A percentile compares a stretch with the other conserved stretches of the same genome.
These are phyloP conservation scores for Rhodotorula kratochvilovae DNA, from an alignment of 768 basidiomycete genomes.

Conservation along the genomic window DNA sequence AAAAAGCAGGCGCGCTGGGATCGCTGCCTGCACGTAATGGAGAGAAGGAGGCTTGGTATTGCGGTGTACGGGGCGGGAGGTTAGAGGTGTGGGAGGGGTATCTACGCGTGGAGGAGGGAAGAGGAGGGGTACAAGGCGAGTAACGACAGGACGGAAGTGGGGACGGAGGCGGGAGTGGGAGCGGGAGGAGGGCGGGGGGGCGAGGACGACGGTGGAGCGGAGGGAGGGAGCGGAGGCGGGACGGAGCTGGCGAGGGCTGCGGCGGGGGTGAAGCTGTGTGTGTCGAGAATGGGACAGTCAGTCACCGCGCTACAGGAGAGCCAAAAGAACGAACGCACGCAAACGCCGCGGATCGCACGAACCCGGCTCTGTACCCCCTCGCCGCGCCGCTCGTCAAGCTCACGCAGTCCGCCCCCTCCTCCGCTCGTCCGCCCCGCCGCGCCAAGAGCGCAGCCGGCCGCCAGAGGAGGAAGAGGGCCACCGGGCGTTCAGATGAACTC, in stretches of 20 bases:
- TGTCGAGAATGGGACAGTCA: too few relatives aligned
- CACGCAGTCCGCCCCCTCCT: conserved; percentile 20
- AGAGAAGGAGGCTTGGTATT: background rate
- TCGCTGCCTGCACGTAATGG: too few relatives aligned
- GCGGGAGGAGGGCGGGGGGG: too few relatives aligned
- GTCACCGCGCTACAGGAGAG: too few relatives aligned
- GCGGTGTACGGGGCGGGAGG: background rate
- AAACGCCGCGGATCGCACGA: background rate
- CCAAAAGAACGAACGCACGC: background rate
- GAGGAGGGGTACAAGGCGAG: background rate
- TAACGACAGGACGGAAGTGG: background rate
- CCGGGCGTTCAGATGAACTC: conserved; percentile 23
- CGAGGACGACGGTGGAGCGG: background rate
- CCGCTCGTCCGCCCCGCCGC: background rate
- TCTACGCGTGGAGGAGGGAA: background rate
- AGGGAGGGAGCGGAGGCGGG: too few relatives aligned
- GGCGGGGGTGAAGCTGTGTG: too few relatives aligned
- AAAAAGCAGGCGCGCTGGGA: too few relatives aligned
- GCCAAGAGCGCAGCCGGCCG: background rate
- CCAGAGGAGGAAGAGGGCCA: conserved; percentile 18
- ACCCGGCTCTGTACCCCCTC: background rate
- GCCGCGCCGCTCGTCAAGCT: background rate
- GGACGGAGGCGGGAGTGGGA: too few relatives aligned
- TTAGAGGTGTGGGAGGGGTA: background rate
- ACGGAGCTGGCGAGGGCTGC: too few relatives aligned